Conservation (phyloP, 176 grass and related monocot species). For the Typha latifolia region DNA sequence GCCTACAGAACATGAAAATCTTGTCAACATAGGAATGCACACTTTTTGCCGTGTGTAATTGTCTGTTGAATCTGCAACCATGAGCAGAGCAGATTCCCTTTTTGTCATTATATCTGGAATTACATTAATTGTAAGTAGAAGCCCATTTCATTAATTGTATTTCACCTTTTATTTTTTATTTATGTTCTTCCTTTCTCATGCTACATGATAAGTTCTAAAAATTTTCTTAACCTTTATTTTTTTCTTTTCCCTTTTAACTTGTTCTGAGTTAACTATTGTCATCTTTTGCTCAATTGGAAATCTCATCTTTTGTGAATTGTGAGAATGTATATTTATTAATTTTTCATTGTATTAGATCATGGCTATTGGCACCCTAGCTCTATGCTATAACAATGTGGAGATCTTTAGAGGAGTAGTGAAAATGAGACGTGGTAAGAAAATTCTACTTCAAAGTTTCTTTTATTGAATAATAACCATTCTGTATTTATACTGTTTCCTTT, state of each 20-base stretch:
- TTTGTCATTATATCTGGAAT: not conserved
- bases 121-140: not conserved
- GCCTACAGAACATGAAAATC: too few species aligned
- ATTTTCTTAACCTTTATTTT: not conserved
- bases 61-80: not conserved
- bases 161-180: not conserved
- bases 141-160: not conserved
- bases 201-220: not conserved
- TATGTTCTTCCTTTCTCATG: not conserved
- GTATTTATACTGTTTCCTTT: not conserved
- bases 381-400: constrained; percentile 92
- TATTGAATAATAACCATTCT: constrained; percentile 2
- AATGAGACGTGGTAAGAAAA: constrained; percentile 92
- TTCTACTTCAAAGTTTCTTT: constrained; percentile 8
- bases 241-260: not conserved
- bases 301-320: not conserved
- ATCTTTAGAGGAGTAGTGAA: constrained; percentile 90
- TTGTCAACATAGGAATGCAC: too few species aligned
- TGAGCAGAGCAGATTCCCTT: not conserved
- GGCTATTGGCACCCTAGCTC: constrained; percentile 83
- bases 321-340: not conserved
- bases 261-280: not conserved
- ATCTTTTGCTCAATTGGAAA: constrained; percentile 7
- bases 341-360: constrained; percentile 58
- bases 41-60: not conserved